phyloP scores from a whole-genome alignment of 305 asterid genomes.

The Fraxinus xanthoxyloides region DNA sequence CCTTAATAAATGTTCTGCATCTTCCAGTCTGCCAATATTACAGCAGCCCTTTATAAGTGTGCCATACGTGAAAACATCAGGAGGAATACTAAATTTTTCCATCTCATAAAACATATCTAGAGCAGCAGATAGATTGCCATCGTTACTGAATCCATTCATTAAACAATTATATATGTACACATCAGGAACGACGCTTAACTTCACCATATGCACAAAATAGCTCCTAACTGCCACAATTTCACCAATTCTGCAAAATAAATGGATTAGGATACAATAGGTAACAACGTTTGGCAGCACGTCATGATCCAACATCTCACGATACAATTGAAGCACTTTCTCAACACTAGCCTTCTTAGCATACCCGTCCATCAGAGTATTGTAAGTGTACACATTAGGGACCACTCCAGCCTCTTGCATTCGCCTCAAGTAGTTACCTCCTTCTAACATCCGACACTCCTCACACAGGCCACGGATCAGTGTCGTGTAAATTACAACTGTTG shows the following conservation, averaged over 20 bases:
- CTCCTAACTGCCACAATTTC: constrained; percentile 45
- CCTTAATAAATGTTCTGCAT: constrained; percentile 47
- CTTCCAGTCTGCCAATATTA: constrained; percentile 43
- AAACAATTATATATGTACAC: constrained; percentile 59
- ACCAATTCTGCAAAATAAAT: constrained; percentile 50
- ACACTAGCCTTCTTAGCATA: constrained; percentile 46
- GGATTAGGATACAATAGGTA: constrained; percentile 53
- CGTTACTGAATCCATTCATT: constrained; percentile 51
- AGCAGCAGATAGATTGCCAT: constrained; percentile 44
- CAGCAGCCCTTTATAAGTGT: constrained; percentile 63
- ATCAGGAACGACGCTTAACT: constrained; percentile 59
- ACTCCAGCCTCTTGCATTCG: constrained; percentile 46
- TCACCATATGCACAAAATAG: constrained; percentile 62
- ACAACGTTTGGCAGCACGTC: constrained; percentile 51
- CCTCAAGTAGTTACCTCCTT: constrained; percentile 46
- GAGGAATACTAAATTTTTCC: constrained; percentile 52
- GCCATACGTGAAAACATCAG: constrained; percentile 61
- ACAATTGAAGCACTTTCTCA: constrained; percentile 42
- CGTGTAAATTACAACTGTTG: constrained; percentile 63
- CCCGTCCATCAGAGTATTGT: constrained; percentile 66
- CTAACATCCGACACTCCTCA: constrained; percentile 38
- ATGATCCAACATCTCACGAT: constrained; percentile 54
- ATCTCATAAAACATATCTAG: constrained; percentile 42
- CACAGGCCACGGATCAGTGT: constrained; percentile 56
- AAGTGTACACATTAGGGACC: constrained; percentile 56